Conservation (phyloP, 768 basidiomycete species). For the Panus rudis region DNA sequence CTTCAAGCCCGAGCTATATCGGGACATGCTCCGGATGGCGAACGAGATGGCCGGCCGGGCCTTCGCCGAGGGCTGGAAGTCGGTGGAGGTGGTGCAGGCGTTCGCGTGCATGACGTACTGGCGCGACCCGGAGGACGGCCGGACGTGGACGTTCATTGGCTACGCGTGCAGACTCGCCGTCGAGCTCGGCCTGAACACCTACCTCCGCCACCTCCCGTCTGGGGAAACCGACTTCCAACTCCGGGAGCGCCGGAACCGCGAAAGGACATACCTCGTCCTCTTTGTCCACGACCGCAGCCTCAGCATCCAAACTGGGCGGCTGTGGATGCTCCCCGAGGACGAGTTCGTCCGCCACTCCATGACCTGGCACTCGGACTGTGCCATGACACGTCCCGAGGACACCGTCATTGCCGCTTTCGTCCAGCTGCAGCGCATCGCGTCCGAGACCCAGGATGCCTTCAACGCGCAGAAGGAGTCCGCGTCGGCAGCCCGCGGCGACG, state of each 20-base stretch:
- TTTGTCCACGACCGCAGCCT: constrained; percentile 84
- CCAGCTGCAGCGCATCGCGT: constrained; percentile 73
- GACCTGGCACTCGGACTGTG: constrained; percentile 65
- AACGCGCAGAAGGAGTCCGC: constrained; percentile 42
- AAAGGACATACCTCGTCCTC: constrained; percentile 79
- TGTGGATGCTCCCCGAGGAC: constrained; percentile 87
- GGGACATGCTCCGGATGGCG: constrained; percentile 62
- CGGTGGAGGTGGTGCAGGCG: constrained; percentile 84
- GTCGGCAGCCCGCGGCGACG: constrained; percentile 45
- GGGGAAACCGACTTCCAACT: constrained; percentile 60
- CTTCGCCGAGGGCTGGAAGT: constrained; percentile 71
- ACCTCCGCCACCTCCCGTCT: constrained; percentile 43
- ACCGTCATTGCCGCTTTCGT: constrained; percentile 75
- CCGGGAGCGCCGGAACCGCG: constrained; percentile 75
- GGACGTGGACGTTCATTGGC: constrained; percentile 85
- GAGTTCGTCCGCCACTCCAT: constrained; percentile 64
- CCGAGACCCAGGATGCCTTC: constrained; percentile 53
- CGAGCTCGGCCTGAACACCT: constrained; percentile 74
- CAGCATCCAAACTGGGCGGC: constrained; percentile 78
- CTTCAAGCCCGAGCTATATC: constrained; percentile 63
- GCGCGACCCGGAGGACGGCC: constrained; percentile 81
- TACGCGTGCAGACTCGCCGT: constrained; percentile 88
- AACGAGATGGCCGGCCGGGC: constrained; percentile 70
- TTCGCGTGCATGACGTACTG: constrained; percentile 87
- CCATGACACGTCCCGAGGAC: constrained; percentile 62